Base-by-base conservation (phyloP, 2,329 filamentous ascomycete genomes). In the Diaporthe caulivora region DNA sequence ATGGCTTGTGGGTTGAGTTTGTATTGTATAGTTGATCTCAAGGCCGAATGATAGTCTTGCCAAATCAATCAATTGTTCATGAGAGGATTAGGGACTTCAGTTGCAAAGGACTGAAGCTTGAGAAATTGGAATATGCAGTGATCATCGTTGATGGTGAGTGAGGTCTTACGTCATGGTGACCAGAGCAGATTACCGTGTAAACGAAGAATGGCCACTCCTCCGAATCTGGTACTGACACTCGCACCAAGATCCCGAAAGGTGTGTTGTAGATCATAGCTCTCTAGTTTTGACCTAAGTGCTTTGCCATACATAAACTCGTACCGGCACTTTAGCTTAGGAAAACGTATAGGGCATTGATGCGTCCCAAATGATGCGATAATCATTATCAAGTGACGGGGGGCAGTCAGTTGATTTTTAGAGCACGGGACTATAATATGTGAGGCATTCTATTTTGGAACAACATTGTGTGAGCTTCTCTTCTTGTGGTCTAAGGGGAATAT, bases 141-240 rank as follows among this genome's bases (percentile, higher is more conserved):
- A 71, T 47, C 69, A 51, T 71, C 44, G 17, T 21, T 54, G 42
- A n/a, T 49, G 60, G 49, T 49, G 37, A 34, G 31, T 24, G 31
- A 34, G 34, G n/a, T 21, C 40, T 73, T 70, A 73, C 72, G 72
- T 73, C 72, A 73, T 73, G 67, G 67, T 73, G 72, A 65, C 67
- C 24, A 40, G 31, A 42, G 51, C 24, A 64, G 49, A n/a, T 42
- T 51, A 13, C 64, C 9, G n/a, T 11, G 11, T 29, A 37, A 37
- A 21, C 9, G 24, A 18, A 21, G 42, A 34, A 34, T 11, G 29
- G 11, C 29, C 44, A 24, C n/a, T 34, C 31, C n/a, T 37, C 57
- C 34, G 26, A n/a, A 47, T 40, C 18, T 44, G 40, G 40, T 21
- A 62, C 37, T 51, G 26, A 18, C 15, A 21, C 29, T 47, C 15